phyloP scores from a whole-genome alignment of 75 land plant species.

The Picea sitchensis region DNA sequence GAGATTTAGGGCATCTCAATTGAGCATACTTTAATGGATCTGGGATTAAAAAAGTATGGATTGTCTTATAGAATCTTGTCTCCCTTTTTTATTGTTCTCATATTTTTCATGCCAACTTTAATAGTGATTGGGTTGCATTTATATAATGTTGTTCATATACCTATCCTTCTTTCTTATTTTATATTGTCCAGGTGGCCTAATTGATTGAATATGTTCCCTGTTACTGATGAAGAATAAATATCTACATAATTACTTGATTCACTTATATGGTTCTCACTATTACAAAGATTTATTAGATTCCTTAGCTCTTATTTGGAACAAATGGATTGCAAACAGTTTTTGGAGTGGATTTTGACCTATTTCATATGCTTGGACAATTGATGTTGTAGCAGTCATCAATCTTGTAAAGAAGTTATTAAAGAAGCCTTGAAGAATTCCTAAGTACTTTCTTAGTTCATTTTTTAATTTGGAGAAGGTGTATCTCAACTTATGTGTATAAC shows the following conservation, averaged over 20 bases:
- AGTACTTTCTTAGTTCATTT: background rate
- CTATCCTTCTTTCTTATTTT: no score
- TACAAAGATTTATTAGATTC: background rate
- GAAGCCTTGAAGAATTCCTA: conserved; percentile 33
- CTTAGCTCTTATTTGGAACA: conserved; percentile 19
- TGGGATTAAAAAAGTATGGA: no score
- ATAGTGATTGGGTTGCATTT: no score
- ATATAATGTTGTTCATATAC: no score
- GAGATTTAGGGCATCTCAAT: no score
- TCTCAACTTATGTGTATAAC: no score
- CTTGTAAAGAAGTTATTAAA: conserved; percentile 55
- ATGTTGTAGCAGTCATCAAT: conserved; percentile 48
- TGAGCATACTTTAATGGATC: no score
- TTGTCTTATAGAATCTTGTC: background rate
- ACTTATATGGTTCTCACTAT: background rate
- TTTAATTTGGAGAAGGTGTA: no score
- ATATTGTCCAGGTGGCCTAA: no score
- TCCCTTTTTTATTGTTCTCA: background rate
- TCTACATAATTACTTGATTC: no score
- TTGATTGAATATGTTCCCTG: no score
- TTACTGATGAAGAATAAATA: no score
- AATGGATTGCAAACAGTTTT: conserved; percentile 82
- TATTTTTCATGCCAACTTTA: background rate
- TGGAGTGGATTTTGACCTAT: conserved; percentile 76
- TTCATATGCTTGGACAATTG: conserved; percentile 83